Evolutionary conservation across 164 flowering plant genomes (phyloP), one percentile per base, ranked within the genome.

Genomic region (Pachysandra terminalis): DNA sequence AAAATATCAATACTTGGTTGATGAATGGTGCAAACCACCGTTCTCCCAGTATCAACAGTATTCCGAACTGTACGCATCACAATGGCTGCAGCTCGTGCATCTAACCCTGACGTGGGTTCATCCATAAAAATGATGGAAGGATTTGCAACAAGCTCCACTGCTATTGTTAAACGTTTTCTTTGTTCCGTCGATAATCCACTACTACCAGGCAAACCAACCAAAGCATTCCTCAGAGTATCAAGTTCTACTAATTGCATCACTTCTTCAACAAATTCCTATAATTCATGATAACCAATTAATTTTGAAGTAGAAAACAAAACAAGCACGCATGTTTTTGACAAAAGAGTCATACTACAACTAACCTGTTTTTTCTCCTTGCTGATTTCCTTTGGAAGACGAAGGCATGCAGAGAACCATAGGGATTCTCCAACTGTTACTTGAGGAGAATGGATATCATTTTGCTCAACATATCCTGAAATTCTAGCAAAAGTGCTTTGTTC

Each of bases 61-160:
- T 94, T 94, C 60, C 98, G 87, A 61, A 94, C 96, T 65, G 97
- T 82, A 70, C 98, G 79, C 98, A 94, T 94, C 52, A 94, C 98
- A 71, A 94, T 90, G 48, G 98, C 97, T 40, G 98, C 98, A 57
- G 98, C 97, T 63, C 98, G 74, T 56, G 98, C 97, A 90, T 94
- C 98, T 62, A 91, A 88, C 40, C 98, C 98, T 66, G 98, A 94
- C 63, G 98, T 94, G 37, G 97, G 98, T 77, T 94, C 98, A 76
- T 94, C 98, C 98, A 94, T 94, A 67, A 94, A 94, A 64, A 91
- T 90, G 12, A 94, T 94, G 22, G 97, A 88, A 59, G 98, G 98
- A 79, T 94, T 93, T 61, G 98, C 91, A 59, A 93, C 98, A 74
- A 93, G 94, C 82, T 93, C 98, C 54, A 93, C 98, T 10, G 97